Evolutionary conservation across 768 basidiomycete species (phyloP).

Genomic region (Psilocybe tampanensis): DNA sequence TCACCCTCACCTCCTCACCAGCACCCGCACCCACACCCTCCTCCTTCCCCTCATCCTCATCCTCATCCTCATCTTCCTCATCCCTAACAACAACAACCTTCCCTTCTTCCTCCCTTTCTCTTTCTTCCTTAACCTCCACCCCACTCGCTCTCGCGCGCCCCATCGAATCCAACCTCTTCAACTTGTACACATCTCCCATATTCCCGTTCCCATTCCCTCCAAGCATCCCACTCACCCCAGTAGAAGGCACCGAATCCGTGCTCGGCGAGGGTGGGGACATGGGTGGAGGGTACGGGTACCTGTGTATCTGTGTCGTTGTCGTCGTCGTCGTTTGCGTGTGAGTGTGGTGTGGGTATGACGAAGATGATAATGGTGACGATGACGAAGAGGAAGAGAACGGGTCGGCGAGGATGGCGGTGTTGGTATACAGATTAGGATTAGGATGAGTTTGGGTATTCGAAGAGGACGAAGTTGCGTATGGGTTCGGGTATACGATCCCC

Average conservation of each 20-base stretch:
- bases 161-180: slow-evolving; percentile 12
- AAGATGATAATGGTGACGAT: too few species aligned
- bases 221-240: slow-evolving; percentile 8
- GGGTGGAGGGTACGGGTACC: slow-evolving; percentile 11
- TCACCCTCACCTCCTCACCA: background rate
- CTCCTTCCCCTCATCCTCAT: background rate
- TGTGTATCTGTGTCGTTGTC: background rate
- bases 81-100: background rate
- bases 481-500: background rate
- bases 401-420: too few species aligned
- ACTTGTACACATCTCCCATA: slow-evolving; percentile 13
- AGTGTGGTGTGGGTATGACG: too few species aligned
- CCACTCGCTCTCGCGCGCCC: background rate
- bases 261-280: slow-evolving; percentile 19
- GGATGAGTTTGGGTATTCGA: background rate
- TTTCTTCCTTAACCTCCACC: slow-evolving; percentile 6
- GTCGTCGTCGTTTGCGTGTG: too few species aligned
- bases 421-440: too few species aligned
- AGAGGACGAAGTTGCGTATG: background rate
- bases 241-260: slow-evolving; percentile 24
- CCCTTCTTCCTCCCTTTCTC: slow-evolving; percentile 8
- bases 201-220: background rate
- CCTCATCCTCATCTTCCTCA: background rate
- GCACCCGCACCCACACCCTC: background rate
- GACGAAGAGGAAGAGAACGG: too few species aligned